Conservation (phyloP, 805 yeast genomes). For the Maudiozyma turicensis region DNA sequence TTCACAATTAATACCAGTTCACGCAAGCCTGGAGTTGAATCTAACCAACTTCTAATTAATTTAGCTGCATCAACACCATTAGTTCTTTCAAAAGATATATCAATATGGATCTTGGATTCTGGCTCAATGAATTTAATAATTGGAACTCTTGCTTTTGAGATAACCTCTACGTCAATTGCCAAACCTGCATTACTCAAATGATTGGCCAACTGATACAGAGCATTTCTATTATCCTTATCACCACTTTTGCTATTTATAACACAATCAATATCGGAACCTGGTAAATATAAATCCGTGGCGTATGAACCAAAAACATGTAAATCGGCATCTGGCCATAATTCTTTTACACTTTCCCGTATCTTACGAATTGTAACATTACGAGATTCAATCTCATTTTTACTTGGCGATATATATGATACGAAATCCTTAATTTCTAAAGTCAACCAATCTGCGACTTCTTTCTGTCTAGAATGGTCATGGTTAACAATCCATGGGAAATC, state of each 20-base stretch:
- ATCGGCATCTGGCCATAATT: conserved; percentile 70
- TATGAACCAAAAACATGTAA: conserved; percentile 86
- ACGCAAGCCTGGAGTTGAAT: conserved; percentile 64
- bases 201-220: conserved; percentile 64
- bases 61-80: conserved; percentile 80
- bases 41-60: conserved; percentile 65
- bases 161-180: conserved; percentile 70
- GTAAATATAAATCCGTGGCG: conserved; percentile 86
- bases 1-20: conserved; percentile 76
- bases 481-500: conserved; percentile 66
- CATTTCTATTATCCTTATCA: conserved; percentile 50
- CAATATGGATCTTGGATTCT: conserved; percentile 61
- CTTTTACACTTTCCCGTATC: conserved; percentile 42
- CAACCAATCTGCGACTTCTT: conserved; percentile 78
- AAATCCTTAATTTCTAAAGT: conserved; percentile 80
- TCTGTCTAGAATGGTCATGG: conserved; percentile 67
- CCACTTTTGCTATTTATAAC: conserved; percentile 61
- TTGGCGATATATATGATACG: conserved; percentile 77
- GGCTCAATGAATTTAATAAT: conserved; percentile 85
- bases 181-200: conserved; percentile 49
- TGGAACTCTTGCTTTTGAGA: conserved; percentile 87
- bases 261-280: conserved; percentile 94
- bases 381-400: conserved; percentile 54
- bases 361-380: conserved; percentile 58
- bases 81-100: conserved; percentile 78